Conservation (phyloP, 345 rosid genomes). For the Kandelia obovata region DNA sequence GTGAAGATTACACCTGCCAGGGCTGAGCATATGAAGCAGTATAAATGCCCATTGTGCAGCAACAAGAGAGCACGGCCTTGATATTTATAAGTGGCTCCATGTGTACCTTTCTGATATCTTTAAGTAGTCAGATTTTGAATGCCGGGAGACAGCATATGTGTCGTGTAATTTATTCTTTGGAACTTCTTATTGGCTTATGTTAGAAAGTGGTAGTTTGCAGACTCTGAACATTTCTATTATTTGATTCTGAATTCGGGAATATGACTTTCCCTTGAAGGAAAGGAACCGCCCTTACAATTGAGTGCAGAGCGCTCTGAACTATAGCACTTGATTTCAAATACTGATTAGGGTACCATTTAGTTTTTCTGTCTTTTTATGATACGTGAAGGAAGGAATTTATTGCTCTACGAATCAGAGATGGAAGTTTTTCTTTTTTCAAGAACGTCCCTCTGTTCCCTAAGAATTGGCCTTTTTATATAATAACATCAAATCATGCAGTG, state of each 20-base stretch:
- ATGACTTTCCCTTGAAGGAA: no score
- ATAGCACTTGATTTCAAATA: no score
- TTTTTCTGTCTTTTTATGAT: no score
- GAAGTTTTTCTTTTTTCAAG: no score
- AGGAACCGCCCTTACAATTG: neutral
- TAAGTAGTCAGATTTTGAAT: conserved; percentile 21
- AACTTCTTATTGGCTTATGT: neutral
- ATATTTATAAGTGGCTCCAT: neutral
- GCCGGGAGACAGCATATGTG: conserved; percentile 14
- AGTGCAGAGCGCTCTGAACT: conserved; percentile 2
- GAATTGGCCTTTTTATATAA: no score
- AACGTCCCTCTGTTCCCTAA: no score
- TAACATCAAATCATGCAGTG: no score
- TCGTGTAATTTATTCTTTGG: conserved; percentile 3
- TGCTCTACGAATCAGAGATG: no score
- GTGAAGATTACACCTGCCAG: conserved; percentile 32
- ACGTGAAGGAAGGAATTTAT: no score
- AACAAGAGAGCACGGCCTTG: conserved; percentile 27
- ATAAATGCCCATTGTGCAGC: conserved; percentile 30
- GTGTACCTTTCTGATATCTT: conserved; percentile 10
- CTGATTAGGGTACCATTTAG: no score
- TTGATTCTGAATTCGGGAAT: conserved; percentile 7
- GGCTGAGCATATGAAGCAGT: conserved; percentile 29
- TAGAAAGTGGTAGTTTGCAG: conserved; percentile 15
- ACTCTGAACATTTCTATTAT: conserved; percentile 10